Evolutionary conservation across 2,329 filamentous ascomycete species (phyloP), one percentile per base, ranked within the genome.

Genomic region (Penicillium thymicola): DNA sequence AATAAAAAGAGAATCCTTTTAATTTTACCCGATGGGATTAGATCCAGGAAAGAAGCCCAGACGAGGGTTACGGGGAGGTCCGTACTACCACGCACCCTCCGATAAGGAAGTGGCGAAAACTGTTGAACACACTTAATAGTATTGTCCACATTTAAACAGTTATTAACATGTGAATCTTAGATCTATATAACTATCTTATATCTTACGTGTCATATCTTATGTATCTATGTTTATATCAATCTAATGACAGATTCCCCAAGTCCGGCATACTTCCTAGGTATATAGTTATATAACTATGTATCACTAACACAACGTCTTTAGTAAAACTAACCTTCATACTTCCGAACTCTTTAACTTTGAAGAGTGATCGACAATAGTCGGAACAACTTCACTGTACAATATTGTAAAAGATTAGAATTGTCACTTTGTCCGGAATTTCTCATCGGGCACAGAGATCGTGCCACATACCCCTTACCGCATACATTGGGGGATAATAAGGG

Each of bases 91-190:
- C 49, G 38, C 38, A 51, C 49, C 49, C 28, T 42, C 18, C 40
- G 49, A 51, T 51, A 50, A 42, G 36, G 14, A 42, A 27, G 49
- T 44, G 49, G 38, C 49, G 30, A 51, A 34, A 34, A 14, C 21
- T 6, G n/a, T 21, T 18, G 4, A 11, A 38, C 32, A 16, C 32
- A 6, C 5, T 13, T 32, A 9, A 28, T 9, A 10, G 30, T 32
- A 32, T 32, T 32, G 34, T n/a, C 32, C 32, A 34, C 34, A 36
- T 21, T 16, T 36, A n/a, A 37, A 32, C 11, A 32, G 30, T 10
- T 21, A 28, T 38, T 21, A 38, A 50, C 37, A 50, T 9, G 38
- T 51, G 37, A 30, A 40, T 37, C 13, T 3, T 44, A 30, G 42
- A n/a, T 2, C 18, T 13, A 16, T 27, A 42, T 27, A 25, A 18